Evolutionary conservation across 257 asterid species (phyloP), one percentile per base, ranked within the genome.

Genomic region (Scutellaria minor): DNA sequence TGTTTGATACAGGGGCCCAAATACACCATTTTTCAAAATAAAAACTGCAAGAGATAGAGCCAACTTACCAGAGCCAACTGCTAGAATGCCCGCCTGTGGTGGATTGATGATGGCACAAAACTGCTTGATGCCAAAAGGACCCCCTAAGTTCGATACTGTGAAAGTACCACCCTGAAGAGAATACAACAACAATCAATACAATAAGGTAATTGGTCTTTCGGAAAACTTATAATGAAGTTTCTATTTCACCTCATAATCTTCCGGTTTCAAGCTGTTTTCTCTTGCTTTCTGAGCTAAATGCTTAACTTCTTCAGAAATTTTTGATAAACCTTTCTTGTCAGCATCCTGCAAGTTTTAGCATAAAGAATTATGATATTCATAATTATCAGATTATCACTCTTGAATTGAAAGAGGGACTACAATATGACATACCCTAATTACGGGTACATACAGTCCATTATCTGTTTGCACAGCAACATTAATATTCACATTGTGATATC

Each of bases 391-490:
- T 52, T 57, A 66, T 27, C 63, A 62, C 35, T 63, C 42, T 68
- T 61, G 66, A 11, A 58, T 42, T 35, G 51, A 56, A n/a, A 53
- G 42, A 58, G 51, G 6, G 14, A 63, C 14, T 55, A 56, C 47
- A 14, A 51, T 37, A 57, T 48, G 66, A 71, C 86, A 55, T 50
- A 95, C 99, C 87, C 85, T 88, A 64, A 95, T 75, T 6, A 92
- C 95, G 18, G 99, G 98, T 71, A 90, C 99, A 65, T 77, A 92
- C 58, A 92, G 67, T 15, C 98, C 99, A 62, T 95, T 88, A 7
- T 95, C 99, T 37, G 98, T 95, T 86, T 95, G 99, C 71, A 95
- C 99, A 40, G 99, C 99, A 37, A 95, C 99, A 56, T 90, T 90
- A 70, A 95, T 81, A 70, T 95, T 95, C 74, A 95, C 92, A 41